phyloP scores from a whole-genome alignment of 2,329 filamentous ascomycete species.

The Penicillium sp. region DNA sequence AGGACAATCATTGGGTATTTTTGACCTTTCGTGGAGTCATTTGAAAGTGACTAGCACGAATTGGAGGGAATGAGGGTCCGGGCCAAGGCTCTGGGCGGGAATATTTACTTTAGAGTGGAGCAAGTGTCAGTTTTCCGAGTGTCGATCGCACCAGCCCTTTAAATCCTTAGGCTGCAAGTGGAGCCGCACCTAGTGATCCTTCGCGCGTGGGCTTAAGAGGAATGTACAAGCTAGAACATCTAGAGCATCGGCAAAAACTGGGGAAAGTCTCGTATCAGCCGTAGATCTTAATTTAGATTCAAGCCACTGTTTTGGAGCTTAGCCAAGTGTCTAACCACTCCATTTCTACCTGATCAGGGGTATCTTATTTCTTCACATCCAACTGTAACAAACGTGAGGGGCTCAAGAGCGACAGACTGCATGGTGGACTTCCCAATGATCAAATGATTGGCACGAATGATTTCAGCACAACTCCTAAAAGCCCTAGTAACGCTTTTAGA shows the following conservation, averaged over 20 bases:
- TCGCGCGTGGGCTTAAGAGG: background rate
- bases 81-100: background rate
- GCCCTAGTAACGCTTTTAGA: too few species aligned
- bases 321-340: background rate
- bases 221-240: background rate
- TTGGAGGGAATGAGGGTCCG: background rate
- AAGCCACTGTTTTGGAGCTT: background rate
- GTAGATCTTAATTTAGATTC: slow-evolving; percentile 13
- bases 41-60: background rate
- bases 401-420: background rate
- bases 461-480: too few species aligned
- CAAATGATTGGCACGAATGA: background rate
- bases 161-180: background rate
- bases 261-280: slow-evolving; percentile 2
- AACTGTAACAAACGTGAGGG: background rate
- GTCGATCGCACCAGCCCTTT: slow-evolving; percentile 11
- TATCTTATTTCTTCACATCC: background rate
- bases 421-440: background rate
- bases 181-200: background rate
- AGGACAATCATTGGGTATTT: background rate
- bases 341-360: background rate
- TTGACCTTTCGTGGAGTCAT: background rate
- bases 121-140: slow-evolving; percentile 10
- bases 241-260: background rate
- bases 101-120: slow-evolving; percentile 3